Base-by-base conservation (phyloP, 768 basidiomycete species). In the Kondoa malvinella region DNA sequence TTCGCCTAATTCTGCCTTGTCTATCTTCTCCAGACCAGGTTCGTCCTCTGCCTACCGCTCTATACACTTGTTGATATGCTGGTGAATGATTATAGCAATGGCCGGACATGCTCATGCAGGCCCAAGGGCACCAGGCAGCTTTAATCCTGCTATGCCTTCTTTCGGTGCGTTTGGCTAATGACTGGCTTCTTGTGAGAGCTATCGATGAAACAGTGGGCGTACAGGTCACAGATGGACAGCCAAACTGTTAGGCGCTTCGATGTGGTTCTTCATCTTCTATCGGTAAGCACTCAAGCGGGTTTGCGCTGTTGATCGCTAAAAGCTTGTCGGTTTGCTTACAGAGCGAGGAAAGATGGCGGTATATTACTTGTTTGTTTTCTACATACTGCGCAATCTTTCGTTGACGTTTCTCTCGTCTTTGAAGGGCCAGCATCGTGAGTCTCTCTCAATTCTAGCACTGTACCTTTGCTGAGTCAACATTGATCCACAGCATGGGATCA, bases 231-330 rank as follows among this genome's bases (percentile, higher is more conserved):
- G 27, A 31, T 63, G 16, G 27, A 15, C 61, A 32, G 61, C 61
- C 3, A 63, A 63, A 33, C 27, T 32, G 32, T 29, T 63, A 63
- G 61, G 61, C 4, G 61, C 61, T 12, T 31, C 61, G 17, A 63
- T 63, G 61, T 63, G 61, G 61, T 63, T 63, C 61, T 63, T 63
- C 21, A 50, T 50, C 40, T 25, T 60, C 15, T 25, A 31, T 60
- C 4, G 25, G 30, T 25, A 12, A 14, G 58, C 27, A 25, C 12
- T 60, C 4, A 4, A 14, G 25, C 14, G 14, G n/a, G n/a, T n/a
- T n/a, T n/a, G n/a, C n/a, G n/a, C n/a, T n/a, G n/a, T n/a, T n/a
- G n/a, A n/a, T n/a, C n/a, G 15, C 8, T 25, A 60, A 60, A 31
- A 14, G 4, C 25, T 25, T 14, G 14, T 60, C 58, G 27, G 14